Evolutionary conservation across 768 basidiomycete genomes (phyloP).

Genomic region (Pleurotus pulmonarius): DNA sequence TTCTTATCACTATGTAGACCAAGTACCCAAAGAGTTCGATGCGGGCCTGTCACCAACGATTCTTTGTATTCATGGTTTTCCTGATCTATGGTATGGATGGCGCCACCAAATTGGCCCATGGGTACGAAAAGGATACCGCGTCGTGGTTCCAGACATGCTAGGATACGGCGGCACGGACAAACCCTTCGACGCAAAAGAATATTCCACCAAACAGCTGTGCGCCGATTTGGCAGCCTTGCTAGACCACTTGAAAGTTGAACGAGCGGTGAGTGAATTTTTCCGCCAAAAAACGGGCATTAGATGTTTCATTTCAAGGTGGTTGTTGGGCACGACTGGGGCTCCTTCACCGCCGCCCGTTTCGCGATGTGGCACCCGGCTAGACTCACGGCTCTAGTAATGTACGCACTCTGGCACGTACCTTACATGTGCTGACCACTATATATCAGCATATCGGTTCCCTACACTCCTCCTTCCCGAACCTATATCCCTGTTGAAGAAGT

Average conservation of each 20-base stretch:
- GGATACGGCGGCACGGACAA: slow-evolving; percentile 70
- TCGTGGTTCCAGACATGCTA: slow-evolving; percentile 57
- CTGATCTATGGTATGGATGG: slow-evolving; percentile 75
- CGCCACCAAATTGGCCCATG: slow-evolving; percentile 70
- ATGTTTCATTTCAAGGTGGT: slow-evolving; percentile 38
- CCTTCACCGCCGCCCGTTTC: slow-evolving; percentile 59
- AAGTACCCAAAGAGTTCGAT: slow-evolving; percentile 45
- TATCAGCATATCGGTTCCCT: slow-evolving; percentile 63
- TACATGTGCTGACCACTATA: slow-evolving; percentile 1
- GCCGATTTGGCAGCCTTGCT: slow-evolving; percentile 65
- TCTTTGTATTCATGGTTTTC: slow-evolving; percentile 80
- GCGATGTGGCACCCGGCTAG: slow-evolving; percentile 71
- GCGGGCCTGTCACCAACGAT: slow-evolving; percentile 43
- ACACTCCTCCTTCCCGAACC: slow-evolving; percentile 49
- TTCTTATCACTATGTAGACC: slow-evolving; percentile 71
- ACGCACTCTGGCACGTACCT: slow-evolving; percentile 3
- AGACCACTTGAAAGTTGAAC: slow-evolving; percentile 46
- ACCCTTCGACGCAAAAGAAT: slow-evolving; percentile 48
- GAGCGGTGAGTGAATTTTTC: slow-evolving; percentile 42
- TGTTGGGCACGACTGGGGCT: slow-evolving; percentile 83
- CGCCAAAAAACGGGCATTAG: background rate
- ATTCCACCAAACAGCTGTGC: slow-evolving; percentile 56
- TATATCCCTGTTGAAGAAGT: slow-evolving; percentile 51
- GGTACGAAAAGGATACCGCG: slow-evolving; percentile 57
- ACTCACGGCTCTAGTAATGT: slow-evolving; percentile 57